Evolutionary conservation across 371 early-diverging fungal genomes (phyloP), one percentile per base, ranked within the genome.

Genomic region (Mortierella sp.): DNA sequence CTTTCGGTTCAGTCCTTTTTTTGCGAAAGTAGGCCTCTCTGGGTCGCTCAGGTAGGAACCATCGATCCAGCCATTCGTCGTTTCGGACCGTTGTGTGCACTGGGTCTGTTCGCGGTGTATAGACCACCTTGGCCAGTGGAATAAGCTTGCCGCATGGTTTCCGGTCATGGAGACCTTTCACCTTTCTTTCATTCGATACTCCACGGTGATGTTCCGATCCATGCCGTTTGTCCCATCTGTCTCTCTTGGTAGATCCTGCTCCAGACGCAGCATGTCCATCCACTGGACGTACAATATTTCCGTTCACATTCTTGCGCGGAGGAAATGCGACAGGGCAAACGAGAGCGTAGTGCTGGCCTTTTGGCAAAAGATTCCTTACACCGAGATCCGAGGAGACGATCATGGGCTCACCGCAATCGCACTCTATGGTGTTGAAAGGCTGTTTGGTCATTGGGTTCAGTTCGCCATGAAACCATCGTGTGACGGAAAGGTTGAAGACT

Each of bases 401-500:
- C 67, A 72, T 59, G 13, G 67, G 52, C 2, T 58, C 48, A 23
- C 59, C 61, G 28, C 73, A 72, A 28, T 26, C 47, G n/a, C 73
- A 72, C 1, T 54, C 27, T 9, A 72, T 41, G 13, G 16, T 21
- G 41, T 57, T 67, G 34, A 67, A 72, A 0, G 73, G 73, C 21
- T 49, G 50, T 34, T 58, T 42, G 2, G n/a, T 50, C 24, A 72
- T 34, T 12, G 57, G 45, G 28, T 63, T 67, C 16, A 58, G 47
- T 16, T 56, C 59, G 12, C 24, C 10, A 24, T 63, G 19, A 7
- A 72, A 46, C 73, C 73, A 72, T 16, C 73, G 59, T 0, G 73
- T 67, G 14, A 72, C 21, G 9, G 73, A 72, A 23, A 61, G 64
- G 26, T 59, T 72, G 50, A 72, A 72, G 21, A 54, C 45, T 13